Evolutionary conservation across 345 rosid species (phyloP), one percentile per base, ranked within the genome.

Genomic region (Ricinus communis): DNA sequence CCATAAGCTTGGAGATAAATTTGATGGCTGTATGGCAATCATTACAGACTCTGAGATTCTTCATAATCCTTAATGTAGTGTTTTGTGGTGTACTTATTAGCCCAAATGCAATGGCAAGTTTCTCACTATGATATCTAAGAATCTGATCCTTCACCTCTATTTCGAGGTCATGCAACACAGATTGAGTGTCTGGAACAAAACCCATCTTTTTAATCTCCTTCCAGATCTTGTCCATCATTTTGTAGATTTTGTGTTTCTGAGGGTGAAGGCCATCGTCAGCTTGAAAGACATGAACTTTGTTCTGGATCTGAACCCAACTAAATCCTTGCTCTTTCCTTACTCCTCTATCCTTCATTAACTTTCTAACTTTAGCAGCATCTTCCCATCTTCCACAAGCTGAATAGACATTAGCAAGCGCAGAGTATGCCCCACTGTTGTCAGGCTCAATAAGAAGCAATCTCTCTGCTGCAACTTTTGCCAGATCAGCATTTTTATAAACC

Each of bases 21-120:
- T 91, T 93, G 70, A 91, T 87, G 74, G 98, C 97, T 38, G 81
- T 83, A 65, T 93, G 97, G 62, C 98, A 93, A 77, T 93, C 98
- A 76, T 86, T 93, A 73, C 97, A 91, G 47, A 93, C 88, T 82
- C 97, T 87, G 5, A 93, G 91, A 83, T 89, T 91, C 87, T 93
- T 93, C 96, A 91, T 91, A 68, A 89, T 87, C 77, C 96, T 86
- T 77, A 93, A 76, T 16, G 94, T 89, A 30, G 87, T 78, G 59
- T 87, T 87, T 77, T 85, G 93, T 0, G 91, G 86, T 33, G 98
- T 93, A 70, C 79, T 87, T 53, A 91, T 79, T 53, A 93, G 62
- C 59, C 89, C 98, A 36, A 91, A 91, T 15, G 98, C 91, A 40
- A 93, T 91, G 12, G 96, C 96, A 69, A 93, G 88, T 75, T 93